Percentiles rank a stretch among this genome's conserved stretches.
phyloP scores from a whole-genome alignment of 1,139 yeast species.

The Hemisphaericaspora xylofermentans region DNA sequence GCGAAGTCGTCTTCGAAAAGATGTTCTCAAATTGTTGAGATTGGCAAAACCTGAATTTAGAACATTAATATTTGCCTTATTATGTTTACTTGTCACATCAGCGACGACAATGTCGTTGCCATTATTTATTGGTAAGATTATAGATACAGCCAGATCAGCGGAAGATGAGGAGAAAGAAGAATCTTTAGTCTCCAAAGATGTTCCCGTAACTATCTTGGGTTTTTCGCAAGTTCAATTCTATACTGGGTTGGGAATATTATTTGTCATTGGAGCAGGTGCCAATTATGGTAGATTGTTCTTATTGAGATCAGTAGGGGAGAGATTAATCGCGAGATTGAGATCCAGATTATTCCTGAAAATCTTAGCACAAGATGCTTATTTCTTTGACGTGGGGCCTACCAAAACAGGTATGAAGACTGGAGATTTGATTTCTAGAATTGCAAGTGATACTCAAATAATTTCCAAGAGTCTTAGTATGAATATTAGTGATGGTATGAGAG shows the following conservation, averaged over 20 bases:
- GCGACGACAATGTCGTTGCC: constrained; percentile 67
- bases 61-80: constrained; percentile 49
- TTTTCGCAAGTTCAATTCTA: constrained; percentile 35
- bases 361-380: constrained; percentile 84
- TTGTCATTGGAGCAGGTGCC: constrained; percentile 69
- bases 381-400: constrained; percentile 75
- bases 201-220: constrained; percentile 38
- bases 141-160: constrained; percentile 35
- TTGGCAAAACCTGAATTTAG: constrained; percentile 42
- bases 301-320: constrained; percentile 78
- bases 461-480: constrained; percentile 85
- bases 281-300: constrained; percentile 79
- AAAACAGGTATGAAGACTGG: constrained; percentile 69
- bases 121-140: constrained; percentile 72
- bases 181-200: constrained; percentile 29
- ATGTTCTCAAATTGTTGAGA: constrained; percentile 27
- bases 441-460: constrained; percentile 89
- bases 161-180: constrained; percentile 6
- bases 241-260: constrained; percentile 41
- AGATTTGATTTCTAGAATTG: constrained; percentile 82
- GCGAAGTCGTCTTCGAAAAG: constrained; percentile 15
- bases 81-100: constrained; percentile 57
- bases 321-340: constrained; percentile 79
- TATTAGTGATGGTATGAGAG: constrained; percentile 86
- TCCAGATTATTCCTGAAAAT: constrained; percentile 74